phyloP scores from a whole-genome alignment of 352 stramenopile genomes.

The Thalassiosira mediterranea region DNA sequence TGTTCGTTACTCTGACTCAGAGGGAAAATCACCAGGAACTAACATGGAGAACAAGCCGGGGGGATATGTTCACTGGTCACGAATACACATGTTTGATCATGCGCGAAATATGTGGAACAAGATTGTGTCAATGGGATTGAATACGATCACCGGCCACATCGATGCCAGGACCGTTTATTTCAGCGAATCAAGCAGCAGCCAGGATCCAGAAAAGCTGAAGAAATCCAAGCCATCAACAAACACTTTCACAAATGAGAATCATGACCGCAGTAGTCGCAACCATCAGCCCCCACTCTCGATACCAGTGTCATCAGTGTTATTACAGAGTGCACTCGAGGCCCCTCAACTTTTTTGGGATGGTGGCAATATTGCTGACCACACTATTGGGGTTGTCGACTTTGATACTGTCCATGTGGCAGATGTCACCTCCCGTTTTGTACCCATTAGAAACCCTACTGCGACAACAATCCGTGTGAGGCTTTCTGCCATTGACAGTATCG shows the following conservation, averaged over 20 bases:
- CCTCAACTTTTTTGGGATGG: conserved; percentile 64
- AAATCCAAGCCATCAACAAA: background rate
- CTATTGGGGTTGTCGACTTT: conserved; percentile 62
- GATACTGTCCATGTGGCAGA: conserved; percentile 59
- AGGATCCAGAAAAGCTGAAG: background rate
- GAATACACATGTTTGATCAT: conserved; percentile 44
- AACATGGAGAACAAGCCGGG: background rate
- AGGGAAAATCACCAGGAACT: background rate
- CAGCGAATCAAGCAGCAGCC: background rate
- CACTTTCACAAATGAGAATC: background rate
- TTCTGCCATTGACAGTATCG: conserved; percentile 25
- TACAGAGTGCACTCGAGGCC: conserved; percentile 60
- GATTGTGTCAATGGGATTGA: conserved; percentile 41
- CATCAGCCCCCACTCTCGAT: conserved; percentile 32
- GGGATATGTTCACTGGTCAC: conserved; percentile 22
- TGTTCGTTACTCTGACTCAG: conserved; percentile 20
- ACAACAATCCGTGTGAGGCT: conserved; percentile 71
- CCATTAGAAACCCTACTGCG: conserved; percentile 70
- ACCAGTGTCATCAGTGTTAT: conserved; percentile 47
- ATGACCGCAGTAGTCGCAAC: background rate
- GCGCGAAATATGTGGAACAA: conserved; percentile 45
- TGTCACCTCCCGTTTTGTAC: conserved; percentile 46
- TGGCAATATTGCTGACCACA: background rate
- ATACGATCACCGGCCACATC: conserved; percentile 54
- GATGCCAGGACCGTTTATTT: conserved; percentile 47